Base-by-base conservation (phyloP, 2,329 filamentous ascomycete genomes). In the Stemphylium vesicarium region DNA sequence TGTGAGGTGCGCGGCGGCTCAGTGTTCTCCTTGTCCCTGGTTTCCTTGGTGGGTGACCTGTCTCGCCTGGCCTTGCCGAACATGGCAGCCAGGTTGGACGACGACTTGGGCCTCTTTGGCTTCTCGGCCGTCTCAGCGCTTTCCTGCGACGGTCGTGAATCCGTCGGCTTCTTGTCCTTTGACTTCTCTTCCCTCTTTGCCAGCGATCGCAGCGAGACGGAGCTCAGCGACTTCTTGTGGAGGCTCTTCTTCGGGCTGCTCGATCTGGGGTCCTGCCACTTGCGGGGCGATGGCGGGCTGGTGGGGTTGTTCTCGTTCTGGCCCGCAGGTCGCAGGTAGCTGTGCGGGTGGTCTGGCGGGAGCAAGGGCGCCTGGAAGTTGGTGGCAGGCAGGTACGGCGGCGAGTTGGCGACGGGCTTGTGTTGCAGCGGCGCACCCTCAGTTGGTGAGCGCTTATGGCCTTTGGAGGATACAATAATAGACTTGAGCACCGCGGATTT, bases 1-100 rank as follows among this genome's bases (percentile, higher is more conserved):
- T 78, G 76, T 11, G 78, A 71, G 4, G 79, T 80, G 53, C 79
- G 77, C 1, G 81, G 79, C 3, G 90, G 91, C 29, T 84, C 88
- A 49, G 82, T 84, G 72, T 96, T 96, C 75, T 96, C 92, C 76
- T 96, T 96, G 73, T 94, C 88, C 66, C 85, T 88, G 24, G 77
- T 74, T 33, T 57, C 59, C 48, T 69, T 69, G 35, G 48, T 53
- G 35, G 79, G 80, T 20, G 79, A 75, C 48, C 82, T 77, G 49
- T 82, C 79, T 68, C 88, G 91, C 9, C 89, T 92, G 55, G 87
- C 86, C 52, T 89, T 88, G 52, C 86, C 87, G 46, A 96, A 83
- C 50, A 97, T 83, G 4, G 84, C 86, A 0, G 86, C 86, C n/a
- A 98, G 81, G 71, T 92, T 96, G 29, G 90, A 90, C 3, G 90